Evolutionary conservation across 371 early-diverging fungal species (phyloP).

Genomic region (Blakeslea trispora): DNA sequence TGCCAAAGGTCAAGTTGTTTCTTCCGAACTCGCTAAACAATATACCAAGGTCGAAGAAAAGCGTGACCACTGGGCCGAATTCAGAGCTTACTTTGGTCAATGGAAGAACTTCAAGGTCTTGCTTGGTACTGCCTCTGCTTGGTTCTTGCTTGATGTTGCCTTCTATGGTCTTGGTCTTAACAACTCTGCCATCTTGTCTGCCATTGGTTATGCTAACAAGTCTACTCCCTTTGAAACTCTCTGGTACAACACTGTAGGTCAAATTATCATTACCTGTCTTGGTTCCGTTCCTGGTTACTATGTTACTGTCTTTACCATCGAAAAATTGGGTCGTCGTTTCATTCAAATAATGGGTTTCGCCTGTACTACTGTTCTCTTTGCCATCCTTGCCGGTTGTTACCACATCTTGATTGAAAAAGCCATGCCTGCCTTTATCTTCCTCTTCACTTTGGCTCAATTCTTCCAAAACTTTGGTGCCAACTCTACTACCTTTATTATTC

Average conservation of each 20-base stretch:
- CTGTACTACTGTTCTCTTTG: conserved; percentile 71
- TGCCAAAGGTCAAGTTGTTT: conserved; percentile 50
- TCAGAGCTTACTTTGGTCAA: conserved; percentile 74
- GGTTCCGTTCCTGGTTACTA: conserved; percentile 93
- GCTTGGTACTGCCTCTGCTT: conserved; percentile 75
- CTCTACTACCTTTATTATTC: conserved; percentile 87
- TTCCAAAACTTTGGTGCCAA: conserved; percentile 94
- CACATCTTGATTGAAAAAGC: conserved; percentile 54
- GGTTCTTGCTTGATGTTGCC: conserved; percentile 89
- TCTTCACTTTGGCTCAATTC: conserved; percentile 75
- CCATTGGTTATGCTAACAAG: conserved; percentile 67
- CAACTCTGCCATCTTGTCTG: conserved; percentile 68
- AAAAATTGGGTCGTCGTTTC: conserved; percentile 76
- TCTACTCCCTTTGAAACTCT: conserved; percentile 56
- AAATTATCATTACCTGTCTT: conserved; percentile 78
- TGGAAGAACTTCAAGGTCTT: conserved; percentile 80
- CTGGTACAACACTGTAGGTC: conserved; percentile 71
- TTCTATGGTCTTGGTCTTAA: conserved; percentile 90
- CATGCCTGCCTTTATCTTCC: conserved; percentile 67
- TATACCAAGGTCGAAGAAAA: conserved; percentile 46
- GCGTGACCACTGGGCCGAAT: conserved; percentile 60
- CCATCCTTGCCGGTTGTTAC: conserved; percentile 75
- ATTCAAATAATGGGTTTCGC: conserved; percentile 84
- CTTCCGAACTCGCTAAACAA: conserved; percentile 38
- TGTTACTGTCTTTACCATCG: conserved; percentile 77